Conservation (phyloP, 768 basidiomycete species). For the Leccinum fibrillosum region DNA sequence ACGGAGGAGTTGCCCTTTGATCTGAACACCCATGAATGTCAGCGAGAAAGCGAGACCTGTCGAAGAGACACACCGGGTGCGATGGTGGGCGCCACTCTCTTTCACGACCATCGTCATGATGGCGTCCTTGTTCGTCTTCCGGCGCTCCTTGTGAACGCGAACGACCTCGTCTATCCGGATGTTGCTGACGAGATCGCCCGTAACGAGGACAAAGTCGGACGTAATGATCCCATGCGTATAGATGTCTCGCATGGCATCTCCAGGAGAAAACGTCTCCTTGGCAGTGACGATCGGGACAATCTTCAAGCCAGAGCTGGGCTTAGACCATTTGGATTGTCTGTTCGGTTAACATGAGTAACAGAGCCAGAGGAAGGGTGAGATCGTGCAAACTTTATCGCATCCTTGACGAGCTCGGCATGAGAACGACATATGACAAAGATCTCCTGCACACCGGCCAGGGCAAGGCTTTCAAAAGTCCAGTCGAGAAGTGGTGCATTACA, state of each 20-base stretch:
- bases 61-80: conserved; percentile 57
- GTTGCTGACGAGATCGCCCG: conserved; percentile 91
- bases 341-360: conserved; percentile 8
- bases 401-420: conserved; percentile 81
- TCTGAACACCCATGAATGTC: conserved; percentile 35
- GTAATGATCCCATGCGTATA: conserved; percentile 90
- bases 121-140: conserved; percentile 85
- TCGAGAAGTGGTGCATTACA: conserved; percentile 92
- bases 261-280: conserved; percentile 83
- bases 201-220: conserved; percentile 87
- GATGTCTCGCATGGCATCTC: conserved; percentile 91
- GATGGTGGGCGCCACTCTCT: conserved; percentile 66
- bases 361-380: conserved; percentile 10
- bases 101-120: conserved; percentile 97
- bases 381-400: conserved; percentile 69
- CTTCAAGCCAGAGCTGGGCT: conserved; percentile 72
- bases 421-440: conserved; percentile 94
- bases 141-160: conserved; percentile 80
- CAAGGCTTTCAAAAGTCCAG: conserved; percentile 95
- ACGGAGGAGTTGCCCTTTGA: conserved; percentile 71
- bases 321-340: conserved; percentile 85
- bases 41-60: not conserved
- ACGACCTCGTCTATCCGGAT: conserved; percentile 89
- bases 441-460: conserved; percentile 93
- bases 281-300: conserved; percentile 84